Base-by-base conservation (phyloP, 495 filamentous ascomycete genomes). In the Ramalina intermedia region DNA sequence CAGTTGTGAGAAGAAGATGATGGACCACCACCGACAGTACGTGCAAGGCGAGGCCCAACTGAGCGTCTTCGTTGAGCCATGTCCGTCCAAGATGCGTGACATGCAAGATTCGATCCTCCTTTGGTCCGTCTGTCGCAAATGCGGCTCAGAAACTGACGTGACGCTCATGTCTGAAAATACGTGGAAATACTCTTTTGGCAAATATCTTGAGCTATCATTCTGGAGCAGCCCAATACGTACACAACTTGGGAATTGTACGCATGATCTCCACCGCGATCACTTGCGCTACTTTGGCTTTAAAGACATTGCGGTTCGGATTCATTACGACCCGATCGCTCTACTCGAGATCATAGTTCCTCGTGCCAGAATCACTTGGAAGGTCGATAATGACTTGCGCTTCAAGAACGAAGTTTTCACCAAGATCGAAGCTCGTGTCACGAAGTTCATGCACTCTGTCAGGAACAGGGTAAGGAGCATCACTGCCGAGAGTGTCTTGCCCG, bases 121-220 rank as follows among this genome's bases (percentile, higher is more conserved):
- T 91, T 99, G 93, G 93, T 95, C 87, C 53, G 83, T 79, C 50
- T 99, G 93, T 68, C 91, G 91, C 54, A 71, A 85, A 16, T 96
- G 93, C 54, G 80, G 82, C 26, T 83, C 84, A 49, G 88, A 96
- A 61, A 95, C 89, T 2, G 83, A 85, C 37, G 78, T 89, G 37
- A 82, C 85, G 52, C 84, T 85, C 14, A 99, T 99, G 91, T 95
- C 90, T 0, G 81, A 86, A 44, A 88, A 74, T 59, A 94, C 87
- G 2, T 99, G 90, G 88, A 96, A 93, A 63, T 99, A 99, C 62
- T 96, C 93, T 0, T 93, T 99, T 58, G 90, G 81, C 4, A 99
- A 99, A 64, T 99, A 96, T 57, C 72, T 99, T 23, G 93, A 99
- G 64, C 69, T 99, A 14, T 91, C 86, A 3, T 96, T 96, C 58